Evolutionary conservation across 176 grass and related monocot species (phyloP), one percentile per base, ranked within the genome.

Genomic region (Dactylis glomerata): DNA sequence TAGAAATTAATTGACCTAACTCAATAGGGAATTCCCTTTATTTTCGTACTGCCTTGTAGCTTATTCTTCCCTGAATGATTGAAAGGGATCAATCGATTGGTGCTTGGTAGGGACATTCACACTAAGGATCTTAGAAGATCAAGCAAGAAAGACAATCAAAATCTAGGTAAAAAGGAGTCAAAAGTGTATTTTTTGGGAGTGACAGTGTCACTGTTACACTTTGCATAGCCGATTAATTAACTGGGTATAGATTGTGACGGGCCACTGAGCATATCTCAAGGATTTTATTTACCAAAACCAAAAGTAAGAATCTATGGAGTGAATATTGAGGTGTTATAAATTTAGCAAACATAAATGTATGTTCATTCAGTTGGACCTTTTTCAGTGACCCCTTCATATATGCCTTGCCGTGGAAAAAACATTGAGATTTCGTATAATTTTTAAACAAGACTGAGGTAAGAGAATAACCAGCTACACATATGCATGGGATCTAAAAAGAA

Each of bases 51-150:
- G 8, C 36, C 61, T 64, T 55, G 42, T 87, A 87, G 66, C 68
- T 87, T 86, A 83, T 87, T n/a, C 47, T 83, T n/a, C 52, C n/a
- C 37, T 87, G 66, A 83, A 90, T 90, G 84, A 87, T 90, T 83
- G 88, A 87, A 58, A 83, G 37, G 74, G 83, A 83, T 83, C 67
- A 22, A 57, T 80, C 38, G 13, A 78, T 57, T 83, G 88, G 84
- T 83, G 88, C 74, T 56, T 68, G 47, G 84, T 90, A 79, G 88
- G 80, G 84, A 78, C 66, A 78, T 28, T 74, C 45, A 80, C 80
- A 67, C 38, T 84, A 36, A 76, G 82, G 57, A 84, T 84, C 72
- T 83, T 83, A 17, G 37, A 67, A 83, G 84, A 79, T 87, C 74
- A 68, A 79, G 67, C 55, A 32, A 79, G 65, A 79, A 87, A 46